Evolutionary conservation across 192 early-diverging fungal species (phyloP), one percentile per base, ranked within the genome.

Genomic region (Phycomyces blakesleeanus): DNA sequence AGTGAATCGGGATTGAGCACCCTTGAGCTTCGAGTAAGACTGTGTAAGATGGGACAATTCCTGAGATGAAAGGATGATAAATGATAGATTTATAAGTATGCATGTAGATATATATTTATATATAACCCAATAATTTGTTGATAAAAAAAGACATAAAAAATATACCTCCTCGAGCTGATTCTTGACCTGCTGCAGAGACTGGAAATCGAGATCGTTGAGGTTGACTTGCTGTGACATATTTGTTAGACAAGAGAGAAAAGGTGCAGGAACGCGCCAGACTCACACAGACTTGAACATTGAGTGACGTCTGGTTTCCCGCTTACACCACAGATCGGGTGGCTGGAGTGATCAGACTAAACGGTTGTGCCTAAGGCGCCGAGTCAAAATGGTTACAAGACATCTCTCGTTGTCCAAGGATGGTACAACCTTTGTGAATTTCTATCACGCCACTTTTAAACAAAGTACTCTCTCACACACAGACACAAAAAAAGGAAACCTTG

Each of bases 11-110:
- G 78, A 79, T 76, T 95, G 91, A 8, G 91, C 94, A 63, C 88
- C 84, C 78, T 92, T 93, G 67, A 98, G 84, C 69, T 91, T 87
- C 9, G 87, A 79, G 64, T 87, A 98, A 1, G 94, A 95, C 29
- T 67, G 73, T 1, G 92, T 93, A 57, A 98, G 81, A 58, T 88
- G 89, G 57, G 85, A 79, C 34, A 98, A 76, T 85, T 98, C 94
- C 86, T 94, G 71, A 40, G 12, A 3, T 39, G n/a, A 25, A 54
- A 18, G 14, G 22, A 8, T 38, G 26, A 2, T 14, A 40, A 16
- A 37, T 40, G 21, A 51, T 51, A 16, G 8, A 11, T n/a, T n/a
- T n/a, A n/a, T n/a, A n/a, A n/a, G n/a, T n/a, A n/a, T n/a, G n/a
- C n/a, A n/a, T n/a, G n/a, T n/a, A n/a, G n/a, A n/a, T n/a, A n/a